These are phyloP conservation scores for Cyclospora cayetanensis DNA, from an alignment of 169 alveolate species.

Conservation along the genomic window DNA sequence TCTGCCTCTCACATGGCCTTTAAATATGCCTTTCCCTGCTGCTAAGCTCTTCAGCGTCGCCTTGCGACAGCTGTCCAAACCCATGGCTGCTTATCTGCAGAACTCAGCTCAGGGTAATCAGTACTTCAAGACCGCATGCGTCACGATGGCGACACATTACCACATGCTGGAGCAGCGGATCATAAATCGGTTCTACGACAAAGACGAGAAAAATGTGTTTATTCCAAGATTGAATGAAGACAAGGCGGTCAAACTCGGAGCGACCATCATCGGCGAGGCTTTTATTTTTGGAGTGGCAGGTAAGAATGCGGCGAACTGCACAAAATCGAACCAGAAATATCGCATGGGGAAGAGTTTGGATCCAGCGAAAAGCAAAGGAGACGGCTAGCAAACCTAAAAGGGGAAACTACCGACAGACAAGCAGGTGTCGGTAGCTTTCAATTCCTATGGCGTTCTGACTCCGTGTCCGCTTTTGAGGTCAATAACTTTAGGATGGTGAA, in stretches of 20 bases:
- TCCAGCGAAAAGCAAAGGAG: too few species aligned
- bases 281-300: slow-evolving; percentile 42
- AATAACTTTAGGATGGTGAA: neutral
- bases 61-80: slow-evolving; percentile 59
- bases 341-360: too few species aligned
- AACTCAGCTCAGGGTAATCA: neutral
- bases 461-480: neutral
- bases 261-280: slow-evolving; percentile 38
- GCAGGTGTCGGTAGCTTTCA: too few species aligned
- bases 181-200: slow-evolving; percentile 2
- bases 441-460: too few species aligned
- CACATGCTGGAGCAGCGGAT: neutral
- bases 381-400: too few species aligned
- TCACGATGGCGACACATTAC: slow-evolving; percentile 10
- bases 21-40: slow-evolving; percentile 52
- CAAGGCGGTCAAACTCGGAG: slow-evolving; percentile 46
- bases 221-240: slow-evolving; percentile 1
- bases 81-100: slow-evolving; percentile 52
- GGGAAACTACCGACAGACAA: too few species aligned
- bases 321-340: too few species aligned
- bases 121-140: slow-evolving; percentile 2
- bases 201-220: neutral
- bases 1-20: too few species aligned
- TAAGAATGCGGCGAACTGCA: too few species aligned
- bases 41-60: slow-evolving; percentile 40